Conservation (phyloP, 495 filamentous ascomycete species). For the Daldinia decipiens region DNA sequence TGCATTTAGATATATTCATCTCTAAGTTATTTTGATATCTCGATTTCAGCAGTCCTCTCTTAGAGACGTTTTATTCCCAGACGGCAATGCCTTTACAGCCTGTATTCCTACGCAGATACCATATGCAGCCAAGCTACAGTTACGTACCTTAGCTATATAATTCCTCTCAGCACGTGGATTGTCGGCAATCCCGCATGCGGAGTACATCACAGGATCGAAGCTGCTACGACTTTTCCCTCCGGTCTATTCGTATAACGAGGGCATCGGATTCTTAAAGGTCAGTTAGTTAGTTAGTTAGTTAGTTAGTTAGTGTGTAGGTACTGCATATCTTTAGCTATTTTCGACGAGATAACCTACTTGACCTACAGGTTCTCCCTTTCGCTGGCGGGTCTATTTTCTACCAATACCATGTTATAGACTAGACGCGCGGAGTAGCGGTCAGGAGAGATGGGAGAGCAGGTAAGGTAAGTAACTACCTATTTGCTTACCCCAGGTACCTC, state of each 20-base stretch:
- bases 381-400: background rate
- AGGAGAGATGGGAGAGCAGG: background rate
- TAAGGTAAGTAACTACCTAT: background rate
- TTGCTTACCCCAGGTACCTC: background rate
- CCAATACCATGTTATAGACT: no score
- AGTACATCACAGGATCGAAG: constrained; percentile 7
- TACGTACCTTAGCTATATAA: background rate
- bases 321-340: no score
- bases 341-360: background rate
- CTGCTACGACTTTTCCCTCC: background rate
- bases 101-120: background rate
- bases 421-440: background rate
- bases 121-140: constrained; percentile 4
- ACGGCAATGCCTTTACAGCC: background rate
- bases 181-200: background rate
- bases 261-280: background rate
- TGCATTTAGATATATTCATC: no score
- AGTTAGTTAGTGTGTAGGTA: no score
- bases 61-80: background rate
- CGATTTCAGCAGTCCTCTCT: no score
- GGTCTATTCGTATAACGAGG: background rate
- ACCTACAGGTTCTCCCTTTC: background rate
- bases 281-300: no score
- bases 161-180: background rate
- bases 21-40: no score